Evolutionary conservation across 2,329 filamentous ascomycete genomes (phyloP).

Genomic region (Endoconidiophora polonica): DNA sequence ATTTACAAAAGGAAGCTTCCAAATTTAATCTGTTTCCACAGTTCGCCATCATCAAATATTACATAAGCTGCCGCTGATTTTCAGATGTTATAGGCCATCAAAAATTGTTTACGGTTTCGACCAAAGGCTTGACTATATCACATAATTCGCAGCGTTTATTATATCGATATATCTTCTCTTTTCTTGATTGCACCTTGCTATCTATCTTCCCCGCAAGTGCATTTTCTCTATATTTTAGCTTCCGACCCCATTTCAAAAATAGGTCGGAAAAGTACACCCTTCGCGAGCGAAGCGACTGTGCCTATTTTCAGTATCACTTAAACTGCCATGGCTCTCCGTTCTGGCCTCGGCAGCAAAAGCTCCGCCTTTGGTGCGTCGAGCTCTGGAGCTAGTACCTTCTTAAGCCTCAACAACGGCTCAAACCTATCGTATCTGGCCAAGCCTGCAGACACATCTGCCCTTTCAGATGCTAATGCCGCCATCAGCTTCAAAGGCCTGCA

Average conservation of each 20-base stretch:
- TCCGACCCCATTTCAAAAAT: neutral
- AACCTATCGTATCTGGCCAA: slow-evolving; percentile 72
- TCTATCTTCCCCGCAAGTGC: neutral
- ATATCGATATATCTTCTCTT: no score
- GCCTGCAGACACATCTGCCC: slow-evolving; percentile 59
- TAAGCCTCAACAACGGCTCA: neutral
- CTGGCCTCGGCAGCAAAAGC: slow-evolving; percentile 7
- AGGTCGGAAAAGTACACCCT: no score
- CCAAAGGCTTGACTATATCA: no score
- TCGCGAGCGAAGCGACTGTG: no score
- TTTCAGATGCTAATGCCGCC: slow-evolving; percentile 66
- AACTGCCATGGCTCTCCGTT: neutral
- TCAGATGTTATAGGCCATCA: no score
- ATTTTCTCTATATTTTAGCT: neutral
- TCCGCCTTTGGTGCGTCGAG: neutral
- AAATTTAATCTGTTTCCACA: no score
- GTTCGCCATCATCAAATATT: no score
- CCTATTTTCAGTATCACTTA: neutral
- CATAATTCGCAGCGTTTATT: no score
- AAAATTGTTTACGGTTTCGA: no score
- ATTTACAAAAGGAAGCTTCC: no score
- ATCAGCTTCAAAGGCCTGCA: slow-evolving; percentile 84
- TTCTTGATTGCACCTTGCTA: no score
- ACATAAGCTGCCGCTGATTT: no score
- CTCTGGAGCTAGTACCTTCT: neutral